Percentiles rank a stretch among this genome's conserved stretches.
Conservation (phyloP, 768 basidiomycete genomes). For the Hydnum rufescens region DNA sequence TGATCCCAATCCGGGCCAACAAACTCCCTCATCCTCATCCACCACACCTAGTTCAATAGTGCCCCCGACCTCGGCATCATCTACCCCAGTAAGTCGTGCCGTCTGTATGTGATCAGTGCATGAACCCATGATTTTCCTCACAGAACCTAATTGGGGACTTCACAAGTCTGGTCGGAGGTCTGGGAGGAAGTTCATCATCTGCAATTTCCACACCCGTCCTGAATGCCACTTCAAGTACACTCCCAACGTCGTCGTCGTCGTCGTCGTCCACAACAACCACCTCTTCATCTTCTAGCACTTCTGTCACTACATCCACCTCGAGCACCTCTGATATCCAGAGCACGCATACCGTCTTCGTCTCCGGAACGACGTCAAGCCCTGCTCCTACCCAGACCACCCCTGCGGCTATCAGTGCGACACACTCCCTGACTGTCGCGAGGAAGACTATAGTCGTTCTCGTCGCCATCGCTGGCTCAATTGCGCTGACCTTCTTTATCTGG, state of each 20-base stretch:
- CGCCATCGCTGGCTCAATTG: conserved; percentile 46
- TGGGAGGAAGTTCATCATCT: background rate
- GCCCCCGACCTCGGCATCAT: background rate
- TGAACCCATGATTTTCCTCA: background rate
- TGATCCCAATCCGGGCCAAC: background rate
- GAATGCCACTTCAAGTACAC: background rate
- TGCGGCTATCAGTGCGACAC: background rate
- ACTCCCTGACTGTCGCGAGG: conserved; percentile 16
- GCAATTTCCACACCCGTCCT: background rate
- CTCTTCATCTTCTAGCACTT: background rate
- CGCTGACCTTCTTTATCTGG: conserved; percentile 56
- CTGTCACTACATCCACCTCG: background rate
- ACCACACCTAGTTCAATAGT: background rate
- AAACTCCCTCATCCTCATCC: background rate
- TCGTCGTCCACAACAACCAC: background rate
- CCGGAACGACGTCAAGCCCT: background rate
- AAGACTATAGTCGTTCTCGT: conserved; percentile 40
- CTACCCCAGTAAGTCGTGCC: background rate
- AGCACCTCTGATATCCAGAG: background rate
- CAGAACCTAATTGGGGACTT: no score
- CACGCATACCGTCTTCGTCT: background rate
- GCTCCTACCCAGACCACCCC: background rate
- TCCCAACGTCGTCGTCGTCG: background rate
- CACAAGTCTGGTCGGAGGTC: no score
- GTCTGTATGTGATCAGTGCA: background rate